Conservation (phyloP, 345 rosid species). For the Trapa incisa region DNA sequence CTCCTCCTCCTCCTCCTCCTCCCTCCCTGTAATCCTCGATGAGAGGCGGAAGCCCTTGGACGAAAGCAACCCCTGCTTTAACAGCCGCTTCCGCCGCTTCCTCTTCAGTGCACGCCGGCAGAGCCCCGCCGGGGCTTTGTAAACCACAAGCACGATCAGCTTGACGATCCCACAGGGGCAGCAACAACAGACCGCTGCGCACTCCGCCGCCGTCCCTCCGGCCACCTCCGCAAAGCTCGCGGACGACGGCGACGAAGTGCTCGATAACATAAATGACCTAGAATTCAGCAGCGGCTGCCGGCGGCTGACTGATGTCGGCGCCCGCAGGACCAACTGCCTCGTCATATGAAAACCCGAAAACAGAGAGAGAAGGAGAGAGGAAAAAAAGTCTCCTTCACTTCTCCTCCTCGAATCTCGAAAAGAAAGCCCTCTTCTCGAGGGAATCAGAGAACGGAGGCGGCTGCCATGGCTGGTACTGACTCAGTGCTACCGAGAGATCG, state of each 20-base stretch:
- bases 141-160: constrained; percentile 20
- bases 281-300: constrained; percentile 9
- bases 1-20: constrained; percentile 10
- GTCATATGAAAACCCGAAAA: constrained; percentile 3
- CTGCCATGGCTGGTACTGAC: background rate
- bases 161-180: constrained; percentile 31
- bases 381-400: too few relatives aligned
- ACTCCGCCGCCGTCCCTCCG: constrained; percentile 36
- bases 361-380: background rate
- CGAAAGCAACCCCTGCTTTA: constrained; percentile 23
- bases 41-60: constrained; percentile 10
- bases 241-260: background rate
- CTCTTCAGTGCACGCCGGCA: constrained; percentile 27
- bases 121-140: constrained; percentile 31
- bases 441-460: background rate
- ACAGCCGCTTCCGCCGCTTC: constrained; percentile 20
- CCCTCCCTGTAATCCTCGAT: constrained; percentile 16
- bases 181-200: constrained; percentile 28
- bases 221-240: constrained; percentile 25
- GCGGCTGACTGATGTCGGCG: constrained; percentile 3
- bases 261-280: background rate
- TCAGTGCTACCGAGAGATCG: too few relatives aligned
- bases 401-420: too few relatives aligned
- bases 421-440: background rate
- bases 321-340: constrained; percentile 7